These are phyloP conservation scores for Mortierella alpina DNA, from an alignment of 192 early-diverging fungal genomes.

Conservation along the genomic window DNA sequence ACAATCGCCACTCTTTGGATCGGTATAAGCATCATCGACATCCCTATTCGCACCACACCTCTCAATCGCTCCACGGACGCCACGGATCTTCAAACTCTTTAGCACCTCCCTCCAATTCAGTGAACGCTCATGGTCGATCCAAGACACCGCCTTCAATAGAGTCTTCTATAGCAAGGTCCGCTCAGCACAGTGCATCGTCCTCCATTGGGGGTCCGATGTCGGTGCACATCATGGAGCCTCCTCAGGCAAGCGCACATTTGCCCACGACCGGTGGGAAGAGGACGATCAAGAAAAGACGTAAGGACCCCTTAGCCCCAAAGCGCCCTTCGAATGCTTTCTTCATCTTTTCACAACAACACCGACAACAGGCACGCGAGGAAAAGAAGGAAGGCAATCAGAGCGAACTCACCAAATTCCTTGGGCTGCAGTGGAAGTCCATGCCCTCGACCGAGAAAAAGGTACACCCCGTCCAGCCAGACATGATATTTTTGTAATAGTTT, in stretches of 20 bases:
- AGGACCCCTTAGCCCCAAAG: slow-evolving; percentile 54
- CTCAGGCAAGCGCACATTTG: background rate
- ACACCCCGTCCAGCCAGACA: background rate
- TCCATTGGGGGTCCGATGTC: slow-evolving; percentile 7
- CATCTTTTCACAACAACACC: slow-evolving; percentile 55
- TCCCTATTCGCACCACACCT: slow-evolving; percentile 4
- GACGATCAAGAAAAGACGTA: slow-evolving; percentile 51
- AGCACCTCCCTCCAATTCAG: slow-evolving; percentile 1
- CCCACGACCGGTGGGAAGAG: slow-evolving; percentile 14
- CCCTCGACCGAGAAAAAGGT: slow-evolving; percentile 54
- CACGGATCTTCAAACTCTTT: slow-evolving; percentile 5
- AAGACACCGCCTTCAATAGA: slow-evolving; percentile 34
- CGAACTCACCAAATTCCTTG: slow-evolving; percentile 52
- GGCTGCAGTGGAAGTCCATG: slow-evolving; percentile 52
- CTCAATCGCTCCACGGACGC: background rate
- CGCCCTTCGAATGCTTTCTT: slow-evolving; percentile 54
- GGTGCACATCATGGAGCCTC: background rate
- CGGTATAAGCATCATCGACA: slow-evolving; percentile 9
- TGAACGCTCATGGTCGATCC: slow-evolving; percentile 4
- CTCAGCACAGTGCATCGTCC: slow-evolving; percentile 3
- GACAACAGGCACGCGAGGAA: slow-evolving; percentile 50
- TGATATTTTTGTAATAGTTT: too few species aligned
- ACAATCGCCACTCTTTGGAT: slow-evolving; percentile 9
- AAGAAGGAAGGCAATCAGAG: slow-evolving; percentile 55
- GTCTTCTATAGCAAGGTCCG: slow-evolving; percentile 14